phyloP scores from a whole-genome alignment of 2,329 filamentous ascomycete species.

The Colletotrichum incanum region DNA sequence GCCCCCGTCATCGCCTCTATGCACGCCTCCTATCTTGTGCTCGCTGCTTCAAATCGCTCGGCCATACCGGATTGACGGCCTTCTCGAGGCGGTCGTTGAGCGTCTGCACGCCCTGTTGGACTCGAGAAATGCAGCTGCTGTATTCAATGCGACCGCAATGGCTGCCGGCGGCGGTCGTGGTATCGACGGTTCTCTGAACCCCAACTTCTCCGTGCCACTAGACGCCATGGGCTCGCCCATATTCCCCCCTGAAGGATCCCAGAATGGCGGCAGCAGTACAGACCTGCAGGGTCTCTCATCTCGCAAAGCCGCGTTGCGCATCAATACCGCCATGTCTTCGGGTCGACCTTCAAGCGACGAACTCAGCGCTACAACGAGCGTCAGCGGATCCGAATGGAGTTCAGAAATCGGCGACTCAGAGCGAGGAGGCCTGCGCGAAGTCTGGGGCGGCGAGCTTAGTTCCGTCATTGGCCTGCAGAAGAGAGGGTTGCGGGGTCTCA shows the following conservation, averaged over 20 bases:
- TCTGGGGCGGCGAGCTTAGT: slow-evolving; percentile 87
- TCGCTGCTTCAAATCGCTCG: slow-evolving; percentile 93
- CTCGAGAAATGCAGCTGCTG: slow-evolving; percentile 93
- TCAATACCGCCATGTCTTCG: slow-evolving; percentile 62
- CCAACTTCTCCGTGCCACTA: slow-evolving; percentile 72
- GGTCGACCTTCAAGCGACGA: slow-evolving; percentile 63
- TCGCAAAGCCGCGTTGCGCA: slow-evolving; percentile 60
- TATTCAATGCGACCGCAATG: slow-evolving; percentile 99
- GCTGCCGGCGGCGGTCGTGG: slow-evolving; percentile 93
- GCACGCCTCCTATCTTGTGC: slow-evolving; percentile 95
- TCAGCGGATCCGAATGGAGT: slow-evolving; percentile 71
- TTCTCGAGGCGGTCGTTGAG: slow-evolving; percentile 93
- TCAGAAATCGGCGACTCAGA: slow-evolving; percentile 68
- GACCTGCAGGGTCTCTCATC: slow-evolving; percentile 50
- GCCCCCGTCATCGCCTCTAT: slow-evolving; percentile 80
- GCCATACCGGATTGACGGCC: slow-evolving; percentile 92
- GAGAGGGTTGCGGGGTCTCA: slow-evolving; percentile 88
- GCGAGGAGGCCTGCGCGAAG: slow-evolving; percentile 67
- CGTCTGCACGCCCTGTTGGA: slow-evolving; percentile 91
- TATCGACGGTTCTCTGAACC: slow-evolving; percentile 77
- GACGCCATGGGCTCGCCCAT: slow-evolving; percentile 58
- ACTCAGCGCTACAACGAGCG: slow-evolving; percentile 65
- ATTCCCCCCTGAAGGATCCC: slow-evolving; percentile 27
- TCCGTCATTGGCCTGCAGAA: slow-evolving; percentile 97
- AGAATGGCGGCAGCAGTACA: slow-evolving; percentile 47